phyloP scores from a whole-genome alignment of 306 rosid genomes.

The Potentilla sterilis region DNA sequence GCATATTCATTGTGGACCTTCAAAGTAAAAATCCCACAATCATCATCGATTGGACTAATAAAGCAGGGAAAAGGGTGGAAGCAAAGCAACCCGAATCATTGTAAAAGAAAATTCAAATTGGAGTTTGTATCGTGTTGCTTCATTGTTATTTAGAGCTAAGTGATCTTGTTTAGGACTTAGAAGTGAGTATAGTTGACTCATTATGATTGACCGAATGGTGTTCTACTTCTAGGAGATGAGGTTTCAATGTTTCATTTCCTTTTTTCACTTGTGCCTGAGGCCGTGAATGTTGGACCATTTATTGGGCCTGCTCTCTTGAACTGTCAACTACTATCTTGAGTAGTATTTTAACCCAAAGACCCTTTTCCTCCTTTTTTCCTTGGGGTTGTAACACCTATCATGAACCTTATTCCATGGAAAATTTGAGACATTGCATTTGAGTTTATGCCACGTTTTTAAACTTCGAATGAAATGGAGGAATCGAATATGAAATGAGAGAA shows the following conservation, averaged over 20 bases:
- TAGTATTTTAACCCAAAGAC: no score
- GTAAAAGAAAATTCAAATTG: background rate
- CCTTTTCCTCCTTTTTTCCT: no score
- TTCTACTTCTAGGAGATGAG: background rate
- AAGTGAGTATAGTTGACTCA: background rate
- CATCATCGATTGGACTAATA: conserved; percentile 14
- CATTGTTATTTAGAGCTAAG: background rate
- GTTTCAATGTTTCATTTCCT: background rate
- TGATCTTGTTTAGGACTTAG: background rate
- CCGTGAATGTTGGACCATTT: background rate
- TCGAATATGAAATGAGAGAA: no score
- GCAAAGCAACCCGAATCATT: conserved; percentile 20
- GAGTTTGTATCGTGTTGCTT: background rate
- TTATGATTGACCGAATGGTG: background rate
- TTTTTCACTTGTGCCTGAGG: background rate
- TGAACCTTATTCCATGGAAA: no score
- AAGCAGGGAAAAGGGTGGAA: conserved; percentile 16
- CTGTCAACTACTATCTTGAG: no score
- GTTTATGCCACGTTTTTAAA: no score
- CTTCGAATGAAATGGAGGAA: no score
- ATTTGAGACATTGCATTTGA: no score
- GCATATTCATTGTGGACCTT: conserved; percentile 10
- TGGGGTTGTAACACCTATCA: no score
- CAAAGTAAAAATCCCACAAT: conserved; percentile 14
- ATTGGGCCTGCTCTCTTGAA: background rate